phyloP scores from a whole-genome alignment of 2,329 filamentous ascomycete species.

The Botryotinia narcissicola region DNA sequence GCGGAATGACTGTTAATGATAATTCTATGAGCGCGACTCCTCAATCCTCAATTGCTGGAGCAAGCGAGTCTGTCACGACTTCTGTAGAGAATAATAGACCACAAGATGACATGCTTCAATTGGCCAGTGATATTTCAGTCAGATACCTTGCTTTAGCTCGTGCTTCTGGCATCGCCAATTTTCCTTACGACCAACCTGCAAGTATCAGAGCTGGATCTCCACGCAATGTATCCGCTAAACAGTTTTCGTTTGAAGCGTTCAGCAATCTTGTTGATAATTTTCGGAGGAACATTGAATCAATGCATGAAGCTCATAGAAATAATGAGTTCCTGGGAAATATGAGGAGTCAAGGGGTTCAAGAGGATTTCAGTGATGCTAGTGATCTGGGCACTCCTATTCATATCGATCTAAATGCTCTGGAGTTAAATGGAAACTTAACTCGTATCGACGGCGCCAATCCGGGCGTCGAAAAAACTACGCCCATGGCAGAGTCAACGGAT shows the following conservation, averaged over 20 bases:
- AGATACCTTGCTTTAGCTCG: not conserved
- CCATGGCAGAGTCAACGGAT: not conserved
- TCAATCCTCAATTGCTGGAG: not conserved
- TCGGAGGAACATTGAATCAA: not conserved
- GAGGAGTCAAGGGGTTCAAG: not conserved
- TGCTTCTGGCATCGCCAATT: not conserved
- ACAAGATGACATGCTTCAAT: not conserved
- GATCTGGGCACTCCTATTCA: not conserved
- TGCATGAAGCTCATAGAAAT: not conserved
- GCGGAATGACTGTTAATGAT: not conserved
- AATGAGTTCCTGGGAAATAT: not conserved
- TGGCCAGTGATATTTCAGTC: not conserved
- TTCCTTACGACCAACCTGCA: not conserved
- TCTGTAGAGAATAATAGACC: not conserved
- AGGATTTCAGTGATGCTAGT: not conserved
- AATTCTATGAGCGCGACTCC: too few relatives aligned
- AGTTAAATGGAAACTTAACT: not conserved
- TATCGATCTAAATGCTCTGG: not conserved
- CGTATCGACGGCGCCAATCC: not conserved
- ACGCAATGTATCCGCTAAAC: not conserved
- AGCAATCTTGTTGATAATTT: not conserved
- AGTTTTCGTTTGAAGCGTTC: slow-evolving; percentile 2
- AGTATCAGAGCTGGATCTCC: too few relatives aligned
- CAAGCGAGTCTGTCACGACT: too few relatives aligned
- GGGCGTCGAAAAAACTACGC: not conserved